Conservation (phyloP, 345 rosid genomes). For the Populus tremula region DNA sequence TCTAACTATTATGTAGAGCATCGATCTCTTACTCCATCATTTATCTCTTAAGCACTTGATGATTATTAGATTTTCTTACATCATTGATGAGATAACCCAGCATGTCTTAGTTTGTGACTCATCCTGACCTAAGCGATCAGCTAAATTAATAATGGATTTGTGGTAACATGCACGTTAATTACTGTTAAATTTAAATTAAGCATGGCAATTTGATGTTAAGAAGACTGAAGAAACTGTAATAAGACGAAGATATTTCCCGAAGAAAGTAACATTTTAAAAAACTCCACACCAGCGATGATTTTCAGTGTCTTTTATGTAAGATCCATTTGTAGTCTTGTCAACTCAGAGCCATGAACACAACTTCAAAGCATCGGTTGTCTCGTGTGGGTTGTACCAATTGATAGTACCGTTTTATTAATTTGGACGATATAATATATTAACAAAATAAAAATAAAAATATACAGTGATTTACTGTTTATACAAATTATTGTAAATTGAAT, state of each 20-base stretch:
- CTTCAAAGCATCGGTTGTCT: not conserved
- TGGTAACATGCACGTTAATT: too few species aligned
- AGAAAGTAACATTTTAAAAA: not conserved
- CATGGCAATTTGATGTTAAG: not conserved
- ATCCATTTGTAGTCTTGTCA: conserved; percentile 8
- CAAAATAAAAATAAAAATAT: not conserved
- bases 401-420: not conserved
- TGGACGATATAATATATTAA: not conserved
- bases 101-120: not conserved
- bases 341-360: conserved; percentile 2
- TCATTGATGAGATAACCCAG: not conserved
- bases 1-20: too few species aligned
- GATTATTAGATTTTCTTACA: not conserved
- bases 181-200: not conserved
- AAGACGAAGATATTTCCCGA: not conserved
- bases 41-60: not conserved
- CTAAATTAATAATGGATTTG: too few species aligned
- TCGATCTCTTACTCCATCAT: not conserved
- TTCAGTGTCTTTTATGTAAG: not conserved
- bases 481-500: too few species aligned
- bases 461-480: too few species aligned
- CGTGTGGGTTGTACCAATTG: conserved; percentile 8
- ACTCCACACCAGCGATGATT: not conserved
- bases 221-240: not conserved
- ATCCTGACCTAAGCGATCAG: not conserved